Percentiles rank a stretch among this genome's conserved stretches.
Conservation (phyloP, 345 rosid species). For the Boechera stricta region DNA sequence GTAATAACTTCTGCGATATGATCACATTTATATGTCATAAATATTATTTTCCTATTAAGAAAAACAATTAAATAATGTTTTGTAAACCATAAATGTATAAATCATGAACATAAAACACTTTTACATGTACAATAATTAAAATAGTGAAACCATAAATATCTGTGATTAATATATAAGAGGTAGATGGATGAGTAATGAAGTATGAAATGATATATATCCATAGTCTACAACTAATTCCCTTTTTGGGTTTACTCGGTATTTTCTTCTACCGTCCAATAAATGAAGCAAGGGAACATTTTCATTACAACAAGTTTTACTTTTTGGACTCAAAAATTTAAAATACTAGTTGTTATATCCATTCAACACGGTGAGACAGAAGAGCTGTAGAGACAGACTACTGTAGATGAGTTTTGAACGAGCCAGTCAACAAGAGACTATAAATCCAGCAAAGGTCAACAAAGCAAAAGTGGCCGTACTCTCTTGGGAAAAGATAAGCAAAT, state of each 20-base stretch:
- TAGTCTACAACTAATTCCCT: slow-evolving; percentile 20
- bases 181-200: slow-evolving; percentile 21
- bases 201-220: slow-evolving; percentile 13
- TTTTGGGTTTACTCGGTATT: slow-evolving; percentile 26
- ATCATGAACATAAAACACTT: background rate
- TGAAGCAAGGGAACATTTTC: background rate
- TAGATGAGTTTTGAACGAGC: slow-evolving; percentile 13
- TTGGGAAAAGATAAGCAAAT: slow-evolving; percentile 12
- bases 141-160: background rate
- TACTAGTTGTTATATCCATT: slow-evolving; percentile 15
- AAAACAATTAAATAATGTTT: too few relatives aligned
- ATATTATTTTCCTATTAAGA: background rate
- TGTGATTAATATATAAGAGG: slow-evolving; percentile 15
- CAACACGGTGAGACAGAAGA: slow-evolving; percentile 40
- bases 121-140: background rate
- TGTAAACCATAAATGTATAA: background rate
- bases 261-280: slow-evolving; percentile 42
- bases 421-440: slow-evolving; percentile 36
- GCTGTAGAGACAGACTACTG: background rate
- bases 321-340: background rate
- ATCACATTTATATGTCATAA: background rate
- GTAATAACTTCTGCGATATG: background rate
- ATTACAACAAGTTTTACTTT: slow-evolving; percentile 16
- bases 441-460: slow-evolving; percentile 45
- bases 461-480: slow-evolving; percentile 38